Evolutionary conservation across 768 basidiomycete species (phyloP), one percentile per base, ranked within the genome.

Genomic region (Dacryopinax primogenitus): DNA sequence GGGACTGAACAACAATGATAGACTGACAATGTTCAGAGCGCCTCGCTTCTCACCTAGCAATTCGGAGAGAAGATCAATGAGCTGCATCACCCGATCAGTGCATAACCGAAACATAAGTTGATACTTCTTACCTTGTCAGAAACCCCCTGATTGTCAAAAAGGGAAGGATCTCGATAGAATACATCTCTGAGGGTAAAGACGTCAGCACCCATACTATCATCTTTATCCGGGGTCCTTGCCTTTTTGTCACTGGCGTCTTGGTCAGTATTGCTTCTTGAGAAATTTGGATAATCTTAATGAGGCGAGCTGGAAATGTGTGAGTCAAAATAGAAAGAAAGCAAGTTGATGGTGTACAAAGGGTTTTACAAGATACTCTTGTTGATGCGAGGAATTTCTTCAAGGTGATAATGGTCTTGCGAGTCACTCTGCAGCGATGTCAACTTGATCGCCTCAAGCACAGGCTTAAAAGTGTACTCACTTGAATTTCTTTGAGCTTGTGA

Each of bases 51-150:
- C 73, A 9, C 80, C 77, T 35, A 94, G 82, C 0, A 92, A 91
- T 0, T 92, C 91, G 0, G 92, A 90, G 15, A 97, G 76, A 70
- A 95, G 90, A 70, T 96, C 93, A 30, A 95, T 84, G 7, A 96
- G 78, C 92, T 95, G 66, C 18, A 3, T 26, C 3, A 28, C 51
- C 13, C 9, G 4, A 30, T 41, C n/a, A 37, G 63, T 62, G 35
- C 62, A 63, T 35, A 51, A n/a, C 37, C 44, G 28, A 33, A 63
- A 64, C 58, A 67, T 63, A 37, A 44, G 18, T 9, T 33, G 28
- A 65, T 45, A 39, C 16, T 32, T 69, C 78, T 62, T 68, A 90
- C 93, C 67, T 79, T 79, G 74, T 97, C 90, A 0, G 95, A 92
- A 0, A 81, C 80, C n/a, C 76, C 74, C 73, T 98, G 94, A 6